phyloP scores from a whole-genome alignment of 177 flowering plant species.

The Vitis hybrid region DNA sequence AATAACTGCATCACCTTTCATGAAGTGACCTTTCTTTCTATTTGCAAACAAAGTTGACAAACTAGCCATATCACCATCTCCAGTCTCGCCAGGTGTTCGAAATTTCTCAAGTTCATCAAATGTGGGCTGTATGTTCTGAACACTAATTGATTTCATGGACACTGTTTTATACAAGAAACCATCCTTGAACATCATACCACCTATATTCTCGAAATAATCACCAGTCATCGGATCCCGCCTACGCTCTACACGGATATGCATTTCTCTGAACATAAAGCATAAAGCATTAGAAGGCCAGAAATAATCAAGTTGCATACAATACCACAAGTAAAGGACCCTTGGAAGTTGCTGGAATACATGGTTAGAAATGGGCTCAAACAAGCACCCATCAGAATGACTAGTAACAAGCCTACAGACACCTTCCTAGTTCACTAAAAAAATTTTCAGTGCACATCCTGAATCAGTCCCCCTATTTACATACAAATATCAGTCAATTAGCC shows the following conservation, averaged over 20 bases:
- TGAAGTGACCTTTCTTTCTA: slow-evolving; percentile 88
- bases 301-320: not conserved
- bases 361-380: too few relatives aligned
- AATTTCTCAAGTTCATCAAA: slow-evolving; percentile 99
- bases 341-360: too few relatives aligned
- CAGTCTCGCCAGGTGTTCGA: slow-evolving; percentile 72
- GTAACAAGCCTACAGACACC: too few relatives aligned
- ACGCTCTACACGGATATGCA: slow-evolving; percentile 85
- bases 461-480: too few relatives aligned
- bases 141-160: slow-evolving; percentile 78
- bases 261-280: slow-evolving; percentile 47
- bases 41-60: slow-evolving; percentile 76
- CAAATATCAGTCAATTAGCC: too few relatives aligned
- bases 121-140: slow-evolving; percentile 77
- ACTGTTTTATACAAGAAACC: slow-evolving; percentile 79
- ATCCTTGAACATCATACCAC: slow-evolving; percentile 74
- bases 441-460: too few relatives aligned
- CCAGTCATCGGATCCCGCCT: slow-evolving; percentile 72
- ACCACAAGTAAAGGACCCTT: not conserved
- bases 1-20: slow-evolving; percentile 95
- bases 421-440: too few relatives aligned
- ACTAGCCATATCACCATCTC: slow-evolving; percentile 68
- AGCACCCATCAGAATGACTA: too few relatives aligned
- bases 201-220: slow-evolving; percentile 75
- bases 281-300: not conserved